These are phyloP conservation scores for Diaporthe longicolla DNA, from an alignment of 2,329 filamentous ascomycete species.

Conservation along the genomic window DNA sequence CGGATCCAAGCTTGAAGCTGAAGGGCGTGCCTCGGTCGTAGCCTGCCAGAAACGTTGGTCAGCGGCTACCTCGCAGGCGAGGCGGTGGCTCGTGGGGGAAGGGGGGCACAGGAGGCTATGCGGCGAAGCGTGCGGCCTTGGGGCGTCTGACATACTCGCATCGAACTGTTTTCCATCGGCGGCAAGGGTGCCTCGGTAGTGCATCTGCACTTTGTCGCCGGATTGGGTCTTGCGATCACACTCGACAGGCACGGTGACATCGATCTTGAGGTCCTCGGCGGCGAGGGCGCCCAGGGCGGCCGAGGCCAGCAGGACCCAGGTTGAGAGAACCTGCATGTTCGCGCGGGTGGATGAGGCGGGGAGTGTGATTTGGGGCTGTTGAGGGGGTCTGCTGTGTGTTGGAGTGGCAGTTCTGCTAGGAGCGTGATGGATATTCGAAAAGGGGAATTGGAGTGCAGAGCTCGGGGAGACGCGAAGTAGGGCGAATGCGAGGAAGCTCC, in stretches of 20 bases:
- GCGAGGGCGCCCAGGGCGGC: conserved; percentile 66
- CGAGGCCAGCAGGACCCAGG: conserved; percentile 66
- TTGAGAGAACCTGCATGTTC: conserved; percentile 66
- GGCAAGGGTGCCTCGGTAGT: conserved; percentile 86
- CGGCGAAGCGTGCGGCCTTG: conserved; percentile 3
- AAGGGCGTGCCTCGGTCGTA: conserved; percentile 85
- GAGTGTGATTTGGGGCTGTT: conserved; percentile 3
- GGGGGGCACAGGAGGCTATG: background rate
- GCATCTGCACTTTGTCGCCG: conserved; percentile 86
- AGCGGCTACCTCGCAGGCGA: conserved; percentile 44
- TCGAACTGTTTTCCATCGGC: conserved; percentile 86
- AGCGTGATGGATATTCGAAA: conserved; percentile 9
- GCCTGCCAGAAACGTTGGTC: conserved; percentile 55
- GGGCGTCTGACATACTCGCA: conserved; percentile 65
- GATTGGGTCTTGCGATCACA: conserved; percentile 83
- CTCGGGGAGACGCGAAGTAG: conserved; percentile 9
- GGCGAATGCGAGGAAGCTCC: conserved; percentile 21
- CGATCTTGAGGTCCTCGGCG: conserved; percentile 78
- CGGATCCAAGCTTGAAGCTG: conserved; percentile 82
- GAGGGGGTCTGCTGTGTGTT: conserved; percentile 9
- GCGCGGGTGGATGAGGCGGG: conserved; percentile 45
- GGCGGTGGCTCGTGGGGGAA: conserved; percentile 38
- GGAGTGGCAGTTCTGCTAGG: conserved; percentile 1
- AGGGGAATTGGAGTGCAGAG: conserved; percentile 27
- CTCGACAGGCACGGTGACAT: conserved; percentile 79